Percentiles rank a stretch among this genome's conserved stretches.
These are phyloP conservation scores for Sphagnum magellanicum DNA, from an alignment of 228 moss, liverwort and hornwort species.

Conservation along the genomic window DNA sequence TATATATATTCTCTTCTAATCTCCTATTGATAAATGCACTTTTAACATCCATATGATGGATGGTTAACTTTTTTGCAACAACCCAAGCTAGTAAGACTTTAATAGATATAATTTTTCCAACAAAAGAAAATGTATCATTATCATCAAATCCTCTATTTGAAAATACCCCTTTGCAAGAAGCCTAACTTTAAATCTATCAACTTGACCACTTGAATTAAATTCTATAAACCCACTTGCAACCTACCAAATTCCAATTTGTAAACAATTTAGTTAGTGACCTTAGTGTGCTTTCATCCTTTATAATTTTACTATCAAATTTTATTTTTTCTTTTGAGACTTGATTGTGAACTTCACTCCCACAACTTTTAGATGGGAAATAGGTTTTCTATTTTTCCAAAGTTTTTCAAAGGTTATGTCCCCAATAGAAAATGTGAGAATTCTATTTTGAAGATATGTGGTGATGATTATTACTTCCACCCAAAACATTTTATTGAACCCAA, in stretches of 20 bases:
- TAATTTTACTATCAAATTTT: not conserved
- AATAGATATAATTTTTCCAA: not conserved
- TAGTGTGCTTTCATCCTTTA: not conserved
- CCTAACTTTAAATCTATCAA: not conserved
- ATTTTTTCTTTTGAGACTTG: no score
- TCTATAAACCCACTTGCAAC: not conserved
- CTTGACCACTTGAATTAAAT: not conserved
- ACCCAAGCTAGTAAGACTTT: not conserved
- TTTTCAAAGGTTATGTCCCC: not conserved
- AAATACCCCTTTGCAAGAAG: not conserved
- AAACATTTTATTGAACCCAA: no score
- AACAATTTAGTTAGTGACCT: not conserved
- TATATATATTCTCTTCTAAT: no score
- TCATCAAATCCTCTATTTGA: slow-evolving; percentile 1
- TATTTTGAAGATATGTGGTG: no score
- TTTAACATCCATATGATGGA: not conserved
- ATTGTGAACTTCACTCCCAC: no score
- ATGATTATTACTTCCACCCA: no score
- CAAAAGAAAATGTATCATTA: not conserved
- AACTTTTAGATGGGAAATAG: not conserved
- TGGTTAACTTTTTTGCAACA: not conserved
- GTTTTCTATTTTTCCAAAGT: not conserved
- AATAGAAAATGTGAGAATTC: no score
- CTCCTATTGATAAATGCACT: not conserved
- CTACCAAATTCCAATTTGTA: not conserved